Base-by-base conservation (phyloP, 306 rosid genomes). In the Pyrus bretschneideri region DNA sequence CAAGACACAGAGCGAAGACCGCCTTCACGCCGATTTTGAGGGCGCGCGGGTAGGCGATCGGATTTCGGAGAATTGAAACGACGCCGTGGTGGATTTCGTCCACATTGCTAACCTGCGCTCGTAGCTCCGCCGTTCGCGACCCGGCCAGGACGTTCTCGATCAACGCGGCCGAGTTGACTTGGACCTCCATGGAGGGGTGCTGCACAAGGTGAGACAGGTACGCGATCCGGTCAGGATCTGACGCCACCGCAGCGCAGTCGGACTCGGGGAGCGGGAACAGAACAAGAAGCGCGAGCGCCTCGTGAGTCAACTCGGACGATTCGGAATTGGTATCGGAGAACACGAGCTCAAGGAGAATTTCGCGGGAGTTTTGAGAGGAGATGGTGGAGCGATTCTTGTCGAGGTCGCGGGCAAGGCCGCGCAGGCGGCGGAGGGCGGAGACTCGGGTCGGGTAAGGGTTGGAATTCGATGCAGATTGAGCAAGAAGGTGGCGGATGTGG, bases 311-410 rank as follows among this genome's bases (percentile, higher is more conserved):
- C 74, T 91, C 94, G 17, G 74, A 54, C 13, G 84, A 72, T 19
- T 82, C 90, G 0, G 78, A 18, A 17, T 9, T 81, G 40, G 67
- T 22, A 17, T 75, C 40, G 17, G 83, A 30, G 70, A 92, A 95
- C 1, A 88, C 60, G 6, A 90, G 64, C 3, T 51, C 44, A 3
- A 88, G 13, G 0, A 95, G 85, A 29, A 86, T 81, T 25, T 81
- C 82, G 8, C 84, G 83, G 3, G 79, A 80, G 81, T 87, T 87
- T 2, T 58, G 87, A 1, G 98, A 88, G 22, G 83, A 81, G 79
- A 95, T 92, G 44, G 91, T 75, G 6, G 89, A 81, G 3, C 97
- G 96, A n/a, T 95, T 92, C 78, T 85, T 90, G 19, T 95, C 97
- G 19, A 94, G 90, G 82, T 95, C 98, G 11, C 97, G 92, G 0